These are phyloP conservation scores for Hanseniaspora guilliermondii DNA, from an alignment of 805 yeast species.

Conservation along the genomic window DNA sequence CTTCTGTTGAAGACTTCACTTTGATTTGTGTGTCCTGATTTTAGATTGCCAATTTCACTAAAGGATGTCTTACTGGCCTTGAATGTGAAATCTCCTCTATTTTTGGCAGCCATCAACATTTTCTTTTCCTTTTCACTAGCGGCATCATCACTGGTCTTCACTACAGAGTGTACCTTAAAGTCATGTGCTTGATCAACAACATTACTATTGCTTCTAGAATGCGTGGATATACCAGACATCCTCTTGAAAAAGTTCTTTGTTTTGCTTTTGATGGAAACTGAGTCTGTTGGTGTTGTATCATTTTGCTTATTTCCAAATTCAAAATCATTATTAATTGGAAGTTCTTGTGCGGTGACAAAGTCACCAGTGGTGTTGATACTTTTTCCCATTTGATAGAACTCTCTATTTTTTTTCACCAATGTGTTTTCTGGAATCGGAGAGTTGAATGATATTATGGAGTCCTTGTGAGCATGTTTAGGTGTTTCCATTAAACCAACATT, in stretches of 20 bases:
- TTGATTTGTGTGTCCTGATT: neutral
- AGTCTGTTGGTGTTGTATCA: neutral
- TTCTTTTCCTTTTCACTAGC: neutral
- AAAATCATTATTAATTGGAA: constrained; percentile 11
- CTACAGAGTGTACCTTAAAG: constrained; percentile 9
- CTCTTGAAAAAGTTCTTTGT: constrained; percentile 13
- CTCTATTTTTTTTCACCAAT: constrained; percentile 17
- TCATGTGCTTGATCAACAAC: neutral
- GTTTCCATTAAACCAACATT: neutral
- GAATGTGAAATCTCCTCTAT: constrained; percentile 1
- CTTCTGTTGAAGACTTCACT: constrained; percentile 5
- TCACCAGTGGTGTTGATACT: constrained; percentile 21
- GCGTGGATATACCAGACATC: constrained; percentile 7
- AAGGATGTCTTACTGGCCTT: constrained; percentile 3
- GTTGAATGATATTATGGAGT: constrained; percentile 19
- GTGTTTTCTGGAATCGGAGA: constrained; percentile 19
- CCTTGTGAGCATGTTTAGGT: neutral
- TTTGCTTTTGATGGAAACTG: neutral
- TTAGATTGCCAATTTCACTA: neutral
- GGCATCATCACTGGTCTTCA: neutral
- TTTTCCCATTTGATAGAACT: constrained; percentile 21
- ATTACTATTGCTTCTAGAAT: constrained; percentile 2
- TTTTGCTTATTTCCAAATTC: neutral
- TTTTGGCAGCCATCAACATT: neutral
- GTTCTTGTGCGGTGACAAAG: constrained; percentile 25